Percentiles rank a stretch among this genome's conserved stretches.
Evolutionary conservation across 148 eudicot species (phyloP).

Genomic region (Rhododendron mucronatum): DNA sequence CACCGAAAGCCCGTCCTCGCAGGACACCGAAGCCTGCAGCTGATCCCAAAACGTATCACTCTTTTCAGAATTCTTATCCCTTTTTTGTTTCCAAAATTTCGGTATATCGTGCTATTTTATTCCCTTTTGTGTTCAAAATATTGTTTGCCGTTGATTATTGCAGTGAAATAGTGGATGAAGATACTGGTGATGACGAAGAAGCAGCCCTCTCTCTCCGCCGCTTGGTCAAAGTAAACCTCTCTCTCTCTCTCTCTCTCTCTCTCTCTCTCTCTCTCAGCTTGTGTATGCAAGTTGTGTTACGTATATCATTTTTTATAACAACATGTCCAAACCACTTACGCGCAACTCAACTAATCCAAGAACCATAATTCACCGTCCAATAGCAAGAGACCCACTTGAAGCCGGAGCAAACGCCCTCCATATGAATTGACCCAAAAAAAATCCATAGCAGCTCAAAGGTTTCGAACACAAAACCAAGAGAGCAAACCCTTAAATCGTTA

Average conservation of each 20-base stretch:
- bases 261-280: background rate
- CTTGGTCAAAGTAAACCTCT: slow-evolving; percentile 23
- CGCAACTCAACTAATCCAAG: no score
- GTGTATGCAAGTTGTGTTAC: background rate
- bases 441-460: no score
- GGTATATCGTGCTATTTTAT: background rate
- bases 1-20: slow-evolving; percentile 37
- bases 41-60: slow-evolving; percentile 22
- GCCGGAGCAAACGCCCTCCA: no score
- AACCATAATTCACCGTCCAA: no score
- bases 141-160: slow-evolving; percentile 4
- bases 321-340: background rate
- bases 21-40: slow-evolving; percentile 14
- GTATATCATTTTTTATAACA: no score
- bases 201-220: slow-evolving; percentile 20
- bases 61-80: background rate
- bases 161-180: slow-evolving; percentile 32
- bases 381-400: no score
- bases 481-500: background rate
- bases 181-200: slow-evolving; percentile 10
- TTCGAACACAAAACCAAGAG: no score
- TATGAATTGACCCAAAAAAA: no score
- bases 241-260: slow-evolving; percentile 8
- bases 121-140: background rate
- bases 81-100: background rate